Conservation (phyloP, 495 filamentous ascomycete genomes). For the Hypomontagnella monticulosa region DNA sequence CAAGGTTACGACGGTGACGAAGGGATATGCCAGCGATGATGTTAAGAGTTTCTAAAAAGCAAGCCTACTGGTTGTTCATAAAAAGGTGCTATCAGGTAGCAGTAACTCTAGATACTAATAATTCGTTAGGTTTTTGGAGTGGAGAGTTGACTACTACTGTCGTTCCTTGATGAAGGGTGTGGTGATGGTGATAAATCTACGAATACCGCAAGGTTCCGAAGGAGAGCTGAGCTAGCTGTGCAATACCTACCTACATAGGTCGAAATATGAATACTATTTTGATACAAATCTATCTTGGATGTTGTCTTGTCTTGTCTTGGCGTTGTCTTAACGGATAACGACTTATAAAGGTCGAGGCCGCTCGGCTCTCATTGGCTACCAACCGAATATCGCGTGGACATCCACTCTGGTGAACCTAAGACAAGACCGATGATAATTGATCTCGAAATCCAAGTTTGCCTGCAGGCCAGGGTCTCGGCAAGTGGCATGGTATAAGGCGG, state of each 20-base stretch:
- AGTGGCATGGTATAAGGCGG: slow-evolving; percentile 19
- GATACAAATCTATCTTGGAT: not conserved
- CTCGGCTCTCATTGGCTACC: not conserved
- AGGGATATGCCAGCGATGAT: slow-evolving; percentile 29
- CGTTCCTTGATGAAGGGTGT: slow-evolving; percentile 7
- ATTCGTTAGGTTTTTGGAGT: slow-evolving; percentile 7
- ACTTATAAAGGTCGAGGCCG: not conserved
- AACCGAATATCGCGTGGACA: slow-evolving; percentile 1
- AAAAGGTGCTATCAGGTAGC: slow-evolving; percentile 8
- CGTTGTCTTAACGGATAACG: not conserved
- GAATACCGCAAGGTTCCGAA: slow-evolving; percentile 20
- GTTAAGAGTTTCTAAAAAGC: slow-evolving; percentile 23
- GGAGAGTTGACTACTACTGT: not conserved
- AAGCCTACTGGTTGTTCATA: slow-evolving; percentile 3
- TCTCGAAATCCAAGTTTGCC: not conserved
- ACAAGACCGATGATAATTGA: not conserved
- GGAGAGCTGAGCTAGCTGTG: not conserved
- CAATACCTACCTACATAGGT: not conserved
- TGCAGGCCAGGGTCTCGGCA: slow-evolving; percentile 24
- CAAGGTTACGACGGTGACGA: slow-evolving; percentile 21
- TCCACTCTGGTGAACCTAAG: not conserved
- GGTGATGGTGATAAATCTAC: slow-evolving; percentile 25
- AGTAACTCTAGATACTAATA: slow-evolving; percentile 14
- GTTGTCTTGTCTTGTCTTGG: not conserved
- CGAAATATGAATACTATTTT: slow-evolving; percentile 3